These are phyloP conservation scores for Puccinellia tenuiflora DNA, from an alignment of 176 grass and related monocot genomes.

Conservation along the genomic window DNA sequence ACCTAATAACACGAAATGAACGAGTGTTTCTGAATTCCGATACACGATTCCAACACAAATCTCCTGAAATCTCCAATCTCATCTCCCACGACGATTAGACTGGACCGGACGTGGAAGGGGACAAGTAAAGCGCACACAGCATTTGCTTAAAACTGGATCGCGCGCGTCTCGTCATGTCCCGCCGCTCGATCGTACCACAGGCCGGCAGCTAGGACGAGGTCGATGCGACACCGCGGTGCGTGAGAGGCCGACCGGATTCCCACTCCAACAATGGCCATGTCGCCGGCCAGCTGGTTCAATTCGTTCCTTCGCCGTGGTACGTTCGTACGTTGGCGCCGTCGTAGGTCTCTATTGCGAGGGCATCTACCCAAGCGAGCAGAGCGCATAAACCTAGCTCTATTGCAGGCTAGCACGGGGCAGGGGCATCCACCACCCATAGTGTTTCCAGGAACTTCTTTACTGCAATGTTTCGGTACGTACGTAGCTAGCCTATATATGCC, in stretches of 20 bases:
- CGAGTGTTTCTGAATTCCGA: background rate
- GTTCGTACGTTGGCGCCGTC: background rate
- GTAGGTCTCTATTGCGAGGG: no score
- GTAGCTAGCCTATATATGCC: background rate
- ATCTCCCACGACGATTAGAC: no score
- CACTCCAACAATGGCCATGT: background rate
- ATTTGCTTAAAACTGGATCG: background rate
- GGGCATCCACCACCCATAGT: background rate
- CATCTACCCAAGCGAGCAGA: no score
- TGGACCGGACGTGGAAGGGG: background rate
- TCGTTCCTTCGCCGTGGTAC: background rate
- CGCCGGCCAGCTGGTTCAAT: background rate
- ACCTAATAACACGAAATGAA: no score
- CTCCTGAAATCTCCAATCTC: background rate
- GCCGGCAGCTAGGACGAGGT: no score
- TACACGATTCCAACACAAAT: background rate
- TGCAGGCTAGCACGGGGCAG: no score
- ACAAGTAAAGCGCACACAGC: background rate
- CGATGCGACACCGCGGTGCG: background rate
- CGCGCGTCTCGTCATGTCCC: background rate
- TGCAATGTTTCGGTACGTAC: background rate
- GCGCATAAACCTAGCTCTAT: no score
- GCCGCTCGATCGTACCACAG: no score
- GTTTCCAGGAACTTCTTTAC: background rate
- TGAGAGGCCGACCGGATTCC: background rate